These are phyloP conservation scores for Dionaea muscipula DNA, from an alignment of 179 eudicot genomes.

Conservation along the genomic window DNA sequence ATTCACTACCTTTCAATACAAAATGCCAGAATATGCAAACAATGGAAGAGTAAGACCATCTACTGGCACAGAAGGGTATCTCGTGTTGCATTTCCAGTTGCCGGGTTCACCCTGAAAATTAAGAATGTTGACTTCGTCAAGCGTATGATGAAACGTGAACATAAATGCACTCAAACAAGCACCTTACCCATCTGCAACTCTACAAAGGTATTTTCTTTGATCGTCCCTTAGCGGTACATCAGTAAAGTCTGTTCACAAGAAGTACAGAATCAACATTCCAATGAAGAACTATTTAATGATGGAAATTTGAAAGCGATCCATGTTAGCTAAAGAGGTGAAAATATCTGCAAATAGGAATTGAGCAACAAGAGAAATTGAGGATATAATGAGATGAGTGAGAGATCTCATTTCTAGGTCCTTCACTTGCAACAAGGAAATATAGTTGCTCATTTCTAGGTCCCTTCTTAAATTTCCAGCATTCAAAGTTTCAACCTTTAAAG, in stretches of 20 bases:
- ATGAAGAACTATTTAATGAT: not conserved
- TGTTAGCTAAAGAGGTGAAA: too few species aligned
- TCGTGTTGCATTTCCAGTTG: constrained; percentile 64
- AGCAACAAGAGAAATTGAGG: too few species aligned
- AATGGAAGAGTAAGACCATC: constrained; percentile 4
- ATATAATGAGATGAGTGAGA: too few species aligned
- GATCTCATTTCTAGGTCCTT: too few species aligned
- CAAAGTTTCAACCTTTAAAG: too few species aligned
- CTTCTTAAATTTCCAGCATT: too few species aligned
- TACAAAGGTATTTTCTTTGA: constrained; percentile 75
- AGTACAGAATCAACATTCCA: too few species aligned
- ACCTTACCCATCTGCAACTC: constrained; percentile 78
- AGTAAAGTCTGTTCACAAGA: constrained; percentile 55
- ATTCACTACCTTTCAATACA: not conserved
- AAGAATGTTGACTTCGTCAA: not conserved
- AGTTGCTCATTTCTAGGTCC: too few species aligned
- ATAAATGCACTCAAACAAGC: not conserved
- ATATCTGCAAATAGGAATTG: too few species aligned
- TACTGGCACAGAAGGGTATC: constrained; percentile 70
- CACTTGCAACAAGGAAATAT: too few species aligned
- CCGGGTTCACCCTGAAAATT: constrained; percentile 54
- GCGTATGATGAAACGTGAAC: not conserved
- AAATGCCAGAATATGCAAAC: not conserved
- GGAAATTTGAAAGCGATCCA: too few species aligned
- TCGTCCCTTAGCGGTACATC: constrained; percentile 91